A percentile compares a stretch with the other conserved stretches of the same genome.
phyloP scores from a whole-genome alignment of 257 asterid species.

The Plectranthus barbatus region DNA sequence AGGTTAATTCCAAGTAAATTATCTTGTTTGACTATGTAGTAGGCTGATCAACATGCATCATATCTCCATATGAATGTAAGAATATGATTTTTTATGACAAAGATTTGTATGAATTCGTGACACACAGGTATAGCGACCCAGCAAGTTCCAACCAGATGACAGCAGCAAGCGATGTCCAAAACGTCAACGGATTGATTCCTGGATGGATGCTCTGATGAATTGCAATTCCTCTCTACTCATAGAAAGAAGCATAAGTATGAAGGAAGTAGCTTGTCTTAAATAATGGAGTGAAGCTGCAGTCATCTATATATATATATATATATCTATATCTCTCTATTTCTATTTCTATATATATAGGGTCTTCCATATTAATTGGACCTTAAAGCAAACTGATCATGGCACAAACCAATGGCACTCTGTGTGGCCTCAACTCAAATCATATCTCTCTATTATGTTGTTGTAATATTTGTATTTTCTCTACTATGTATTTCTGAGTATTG shows the following conservation, averaged over 20 bases:
- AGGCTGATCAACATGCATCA: too few relatives aligned
- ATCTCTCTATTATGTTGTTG: background rate
- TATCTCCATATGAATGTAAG: too few relatives aligned
- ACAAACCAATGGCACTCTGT: background rate
- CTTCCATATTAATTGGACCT: background rate
- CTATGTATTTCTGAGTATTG: too few relatives aligned
- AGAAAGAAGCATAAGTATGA: slow-evolving; percentile 4
- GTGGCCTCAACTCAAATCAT: background rate
- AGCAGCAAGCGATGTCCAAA: slow-evolving; percentile 49
- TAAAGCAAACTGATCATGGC: background rate
- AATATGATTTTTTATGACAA: background rate
- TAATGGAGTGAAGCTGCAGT: slow-evolving; percentile 11
- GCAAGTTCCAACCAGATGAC: slow-evolving; percentile 66
- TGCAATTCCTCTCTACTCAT: background rate
- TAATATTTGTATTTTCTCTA: background rate
- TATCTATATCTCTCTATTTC: too few relatives aligned
- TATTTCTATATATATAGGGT: background rate
- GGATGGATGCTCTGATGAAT: slow-evolving; percentile 85
- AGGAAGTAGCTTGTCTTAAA: background rate
- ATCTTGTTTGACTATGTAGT: too few relatives aligned
- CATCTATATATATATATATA: background rate
- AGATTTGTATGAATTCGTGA: background rate
- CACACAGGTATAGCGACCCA: slow-evolving; percentile 52
- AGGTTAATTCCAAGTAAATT: too few relatives aligned
- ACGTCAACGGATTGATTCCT: slow-evolving; percentile 58